Conservation (phyloP, 2,329 filamentous ascomycete species). For the Cercospora sojina region DNA sequence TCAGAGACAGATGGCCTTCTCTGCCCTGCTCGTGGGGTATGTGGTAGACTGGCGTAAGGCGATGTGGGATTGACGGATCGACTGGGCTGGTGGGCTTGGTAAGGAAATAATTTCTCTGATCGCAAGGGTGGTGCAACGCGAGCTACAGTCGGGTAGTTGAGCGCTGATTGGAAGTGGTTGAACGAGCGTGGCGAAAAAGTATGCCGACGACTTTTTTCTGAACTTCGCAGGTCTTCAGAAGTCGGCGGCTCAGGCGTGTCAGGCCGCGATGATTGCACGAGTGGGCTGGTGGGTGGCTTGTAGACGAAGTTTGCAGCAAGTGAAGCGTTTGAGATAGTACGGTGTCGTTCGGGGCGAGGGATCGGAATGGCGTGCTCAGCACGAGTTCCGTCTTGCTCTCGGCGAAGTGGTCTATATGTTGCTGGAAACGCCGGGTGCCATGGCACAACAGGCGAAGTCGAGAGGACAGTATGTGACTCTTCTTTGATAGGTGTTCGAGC, state of each 20-base stretch:
- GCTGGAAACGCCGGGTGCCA: conserved; percentile 54
- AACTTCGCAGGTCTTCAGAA: conserved; percentile 42
- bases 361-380: conserved; percentile 22
- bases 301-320: conserved; percentile 78
- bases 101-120: conserved; percentile 62
- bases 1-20: conserved; percentile 73
- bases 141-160: conserved; percentile 35
- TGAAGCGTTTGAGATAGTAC: conserved; percentile 58
- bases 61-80: conserved; percentile 63
- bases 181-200: conserved; percentile 67
- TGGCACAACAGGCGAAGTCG: conserved; percentile 57
- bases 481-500: conserved; percentile 10
- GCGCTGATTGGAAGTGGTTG: conserved; percentile 49
- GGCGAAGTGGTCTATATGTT: conserved; percentile 34
- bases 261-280: conserved; percentile 62
- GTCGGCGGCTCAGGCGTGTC: conserved; percentile 37
- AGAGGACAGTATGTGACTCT: conserved; percentile 31
- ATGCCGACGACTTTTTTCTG: conserved; percentile 62
- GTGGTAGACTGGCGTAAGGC: conserved; percentile 49
- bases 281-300: conserved; percentile 84
- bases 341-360: conserved; percentile 45
- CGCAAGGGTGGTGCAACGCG: conserved; percentile 48
- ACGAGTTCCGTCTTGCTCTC: conserved; percentile 11
- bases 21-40: conserved; percentile 51
- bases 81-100: conserved; percentile 75